These are phyloP conservation scores for Noccaea bulbosa DNA, from an alignment of 345 rosid genomes.

Conservation along the genomic window DNA sequence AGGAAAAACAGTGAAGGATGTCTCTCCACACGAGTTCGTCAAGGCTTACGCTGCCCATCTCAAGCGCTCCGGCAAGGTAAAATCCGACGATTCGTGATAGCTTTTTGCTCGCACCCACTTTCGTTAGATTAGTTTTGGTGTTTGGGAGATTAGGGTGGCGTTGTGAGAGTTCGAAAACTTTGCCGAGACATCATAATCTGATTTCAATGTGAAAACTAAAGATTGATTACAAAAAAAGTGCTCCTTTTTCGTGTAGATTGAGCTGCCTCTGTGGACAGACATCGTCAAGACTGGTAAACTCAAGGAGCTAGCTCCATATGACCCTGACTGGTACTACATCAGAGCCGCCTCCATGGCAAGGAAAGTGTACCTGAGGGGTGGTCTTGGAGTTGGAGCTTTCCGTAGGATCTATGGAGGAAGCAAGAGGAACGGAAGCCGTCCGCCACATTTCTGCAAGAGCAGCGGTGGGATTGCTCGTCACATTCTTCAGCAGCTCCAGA, in stretches of 20 bases:
- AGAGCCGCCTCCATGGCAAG: conserved; percentile 63
- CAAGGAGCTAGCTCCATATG: conserved; percentile 79
- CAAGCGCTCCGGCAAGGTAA: conserved; percentile 50
- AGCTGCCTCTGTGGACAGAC: conserved; percentile 73
- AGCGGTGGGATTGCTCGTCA: conserved; percentile 52
- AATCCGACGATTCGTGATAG: conserved; percentile 1
- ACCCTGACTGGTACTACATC: conserved; percentile 72
- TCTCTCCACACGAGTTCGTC: conserved; percentile 52
- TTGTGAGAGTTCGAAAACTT: background rate
- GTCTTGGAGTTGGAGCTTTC: conserved; percentile 52
- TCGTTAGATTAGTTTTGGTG: background rate
- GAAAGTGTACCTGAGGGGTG: conserved; percentile 48
- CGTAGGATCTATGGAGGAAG: conserved; percentile 52
- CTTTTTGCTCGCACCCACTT: background rate
- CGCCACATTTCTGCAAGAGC: conserved; percentile 50
- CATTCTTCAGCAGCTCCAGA: conserved; percentile 51
- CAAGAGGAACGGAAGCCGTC: conserved; percentile 51
- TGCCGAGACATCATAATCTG: background rate
- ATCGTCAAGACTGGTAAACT: conserved; percentile 70
- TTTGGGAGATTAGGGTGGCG: background rate
- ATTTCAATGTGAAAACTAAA: background rate
- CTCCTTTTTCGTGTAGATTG: conserved; percentile 48
- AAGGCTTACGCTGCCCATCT: conserved; percentile 52
- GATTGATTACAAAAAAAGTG: background rate
- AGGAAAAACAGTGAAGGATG: conserved; percentile 48